Base-by-base conservation (phyloP, 257 asterid genomes). In the Nicotiana tabacum region DNA sequence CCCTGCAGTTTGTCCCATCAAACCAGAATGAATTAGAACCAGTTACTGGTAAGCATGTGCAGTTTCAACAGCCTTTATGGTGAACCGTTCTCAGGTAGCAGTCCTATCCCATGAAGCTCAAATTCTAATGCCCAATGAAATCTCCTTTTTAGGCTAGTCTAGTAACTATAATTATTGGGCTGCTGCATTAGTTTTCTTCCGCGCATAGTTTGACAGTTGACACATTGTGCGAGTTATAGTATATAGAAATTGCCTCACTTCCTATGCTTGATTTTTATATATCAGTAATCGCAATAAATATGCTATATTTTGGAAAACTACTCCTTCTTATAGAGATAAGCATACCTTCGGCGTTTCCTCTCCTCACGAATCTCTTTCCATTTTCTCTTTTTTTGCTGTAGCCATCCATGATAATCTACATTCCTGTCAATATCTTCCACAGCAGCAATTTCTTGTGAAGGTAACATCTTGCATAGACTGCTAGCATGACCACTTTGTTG, bases 341-440 rank as follows among this genome's bases (percentile, higher is more conserved):
- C 37, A 70, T 88, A 96, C 99, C 98, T 90, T 82, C 89, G 95
- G n/a, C 99, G 93, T 85, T 96, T 96, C 86, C 97, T 93, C 77
- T 86, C 90, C 67, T 96, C 97, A 56, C 94, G 91, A 81, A 89
- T 86, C 84, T 91, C 94, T 88, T 89, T 92, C 98, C 98, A 96
- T 90, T 93, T 96, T 85, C 99, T 90, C 94, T 96, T 96, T 90
- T 89, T 94, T 80, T 87, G 85, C 84, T 96, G 94, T 85, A 96
- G 92, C 99, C 99, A 96, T 84, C 98, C 99, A 82, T 88, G 92
- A 91, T 94, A 96, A 85, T 96, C 93, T 9, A 89, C 91, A 87
- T 69, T 88, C 86, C 85, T 90, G 85, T 93, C 96, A 81, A 91
- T 85, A 82, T 84, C 90, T 83, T 94, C 96, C 78, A 87, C 91